Conservation (phyloP, 192 early-diverging fungal genomes). For the Coemansia pectinata region DNA sequence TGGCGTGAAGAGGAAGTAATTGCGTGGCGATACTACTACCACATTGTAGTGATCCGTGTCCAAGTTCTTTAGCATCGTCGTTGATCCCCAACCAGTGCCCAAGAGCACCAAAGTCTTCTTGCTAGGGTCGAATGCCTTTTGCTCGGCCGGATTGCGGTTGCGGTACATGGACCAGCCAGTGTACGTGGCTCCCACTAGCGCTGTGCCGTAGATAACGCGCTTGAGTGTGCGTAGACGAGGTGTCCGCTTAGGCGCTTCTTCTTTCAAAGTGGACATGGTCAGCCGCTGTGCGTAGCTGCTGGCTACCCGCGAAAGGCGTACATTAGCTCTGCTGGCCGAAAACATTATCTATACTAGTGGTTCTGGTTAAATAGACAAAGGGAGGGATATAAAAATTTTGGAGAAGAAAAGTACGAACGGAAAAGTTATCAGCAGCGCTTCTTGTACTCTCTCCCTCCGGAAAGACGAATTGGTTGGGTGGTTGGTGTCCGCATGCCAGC, state of each 20-base stretch:
- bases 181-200: constrained; percentile 26
- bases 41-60: constrained; percentile 82
- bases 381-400: background rate
- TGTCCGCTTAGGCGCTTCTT: constrained; percentile 17
- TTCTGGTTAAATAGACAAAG: background rate
- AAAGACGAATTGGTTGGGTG: background rate
- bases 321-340: constrained; percentile 11
- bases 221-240: constrained; percentile 41
- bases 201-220: constrained; percentile 33
- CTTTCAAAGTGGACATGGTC: constrained; percentile 38
- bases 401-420: background rate
- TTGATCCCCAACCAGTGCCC: constrained; percentile 50
- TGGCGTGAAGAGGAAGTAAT: constrained; percentile 86
- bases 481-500: background rate
- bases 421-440: background rate
- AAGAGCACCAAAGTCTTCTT: constrained; percentile 48
- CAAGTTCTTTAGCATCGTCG: constrained; percentile 67
- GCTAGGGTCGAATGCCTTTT: constrained; percentile 44
- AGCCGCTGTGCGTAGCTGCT: constrained; percentile 30
- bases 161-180: constrained; percentile 53
- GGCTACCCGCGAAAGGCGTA: constrained; percentile 26
- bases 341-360: constrained; percentile 19
- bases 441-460: background rate
- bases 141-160: constrained; percentile 46
- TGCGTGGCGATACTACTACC: constrained; percentile 74